Evolutionary conservation across 208 protist genomes (phyloP).

Genomic region (Balamuthia mandrillaris): DNA sequence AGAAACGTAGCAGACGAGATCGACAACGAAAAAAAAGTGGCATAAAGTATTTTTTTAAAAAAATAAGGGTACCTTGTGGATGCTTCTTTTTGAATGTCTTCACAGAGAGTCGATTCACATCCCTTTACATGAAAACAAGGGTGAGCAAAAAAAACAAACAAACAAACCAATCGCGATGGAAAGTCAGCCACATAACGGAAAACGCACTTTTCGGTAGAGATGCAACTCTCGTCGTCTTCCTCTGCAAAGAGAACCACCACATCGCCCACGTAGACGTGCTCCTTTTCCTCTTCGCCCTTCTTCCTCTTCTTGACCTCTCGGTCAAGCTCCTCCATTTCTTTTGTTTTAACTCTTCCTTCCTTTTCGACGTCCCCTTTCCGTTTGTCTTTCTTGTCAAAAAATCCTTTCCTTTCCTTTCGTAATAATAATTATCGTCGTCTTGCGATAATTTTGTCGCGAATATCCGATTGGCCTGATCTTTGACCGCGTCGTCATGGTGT

Average conservation of each 20-base stretch:
- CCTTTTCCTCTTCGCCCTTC: not conserved
- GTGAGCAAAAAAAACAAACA: not conserved
- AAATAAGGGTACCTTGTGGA: not conserved
- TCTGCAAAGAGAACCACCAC: not conserved
- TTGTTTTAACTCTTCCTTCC: too few relatives aligned
- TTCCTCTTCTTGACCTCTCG: too few relatives aligned
- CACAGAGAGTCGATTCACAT: not conserved
- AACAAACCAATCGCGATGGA: not conserved
- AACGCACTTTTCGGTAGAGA: not conserved
- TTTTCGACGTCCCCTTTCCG: too few relatives aligned
- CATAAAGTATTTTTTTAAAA: not conserved
- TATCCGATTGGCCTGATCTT: too few relatives aligned
- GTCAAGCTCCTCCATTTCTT: too few relatives aligned
- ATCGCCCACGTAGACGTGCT: not conserved
- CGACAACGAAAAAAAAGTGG: too few relatives aligned
- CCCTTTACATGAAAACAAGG: not conserved
- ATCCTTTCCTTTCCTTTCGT: too few relatives aligned
- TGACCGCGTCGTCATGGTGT: too few relatives aligned
- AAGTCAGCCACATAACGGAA: not conserved
- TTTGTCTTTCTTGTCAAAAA: too few relatives aligned
- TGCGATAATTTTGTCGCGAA: too few relatives aligned
- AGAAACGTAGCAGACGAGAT: too few relatives aligned
- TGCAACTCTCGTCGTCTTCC: conserved; percentile 17
- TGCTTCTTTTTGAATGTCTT: conserved; percentile 9
- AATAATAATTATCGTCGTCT: too few relatives aligned